Conservation (phyloP, 2,329 filamentous ascomycete species). For the Metarhizium robertsii region DNA sequence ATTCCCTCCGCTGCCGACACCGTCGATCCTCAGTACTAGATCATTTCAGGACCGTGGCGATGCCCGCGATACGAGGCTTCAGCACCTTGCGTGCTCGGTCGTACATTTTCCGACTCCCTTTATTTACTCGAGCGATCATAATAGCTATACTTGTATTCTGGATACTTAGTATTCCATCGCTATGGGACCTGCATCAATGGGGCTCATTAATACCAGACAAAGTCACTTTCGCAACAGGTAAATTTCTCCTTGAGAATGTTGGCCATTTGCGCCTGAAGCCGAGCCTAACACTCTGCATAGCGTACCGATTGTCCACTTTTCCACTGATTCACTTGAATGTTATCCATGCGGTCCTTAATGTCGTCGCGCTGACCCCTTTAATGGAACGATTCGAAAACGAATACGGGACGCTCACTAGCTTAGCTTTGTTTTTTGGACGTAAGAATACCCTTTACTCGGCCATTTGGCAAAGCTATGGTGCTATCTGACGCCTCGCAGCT, state of each 20-base stretch:
- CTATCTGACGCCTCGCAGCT: slow-evolving; percentile 34
- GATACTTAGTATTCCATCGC: slow-evolving; percentile 56
- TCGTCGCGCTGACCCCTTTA: slow-evolving; percentile 73
- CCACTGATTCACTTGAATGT: slow-evolving; percentile 77
- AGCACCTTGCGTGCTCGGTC: slow-evolving; percentile 67
- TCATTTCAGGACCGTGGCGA: neutral
- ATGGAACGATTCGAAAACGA: slow-evolving; percentile 90
- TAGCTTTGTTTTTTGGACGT: slow-evolving; percentile 87
- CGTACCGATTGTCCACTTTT: slow-evolving; percentile 89
- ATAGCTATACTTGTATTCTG: slow-evolving; percentile 53
- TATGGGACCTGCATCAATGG: slow-evolving; percentile 68
- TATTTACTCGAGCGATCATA: slow-evolving; percentile 70
- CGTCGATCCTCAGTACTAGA: neutral
- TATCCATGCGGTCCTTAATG: slow-evolving; percentile 72
- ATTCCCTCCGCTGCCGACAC: neutral
- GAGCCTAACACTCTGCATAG: slow-evolving; percentile 34
- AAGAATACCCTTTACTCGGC: slow-evolving; percentile 32
- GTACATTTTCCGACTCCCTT: slow-evolving; percentile 75
- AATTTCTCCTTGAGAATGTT: neutral
- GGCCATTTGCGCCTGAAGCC: neutral
- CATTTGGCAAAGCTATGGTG: neutral
- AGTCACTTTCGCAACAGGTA: slow-evolving; percentile 63
- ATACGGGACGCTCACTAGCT: slow-evolving; percentile 80
- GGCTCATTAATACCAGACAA: slow-evolving; percentile 70
- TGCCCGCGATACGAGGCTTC: slow-evolving; percentile 34